phyloP scores from a whole-genome alignment of 2,329 filamentous ascomycete species.

The Neoscytalidium dimidiatum region DNA sequence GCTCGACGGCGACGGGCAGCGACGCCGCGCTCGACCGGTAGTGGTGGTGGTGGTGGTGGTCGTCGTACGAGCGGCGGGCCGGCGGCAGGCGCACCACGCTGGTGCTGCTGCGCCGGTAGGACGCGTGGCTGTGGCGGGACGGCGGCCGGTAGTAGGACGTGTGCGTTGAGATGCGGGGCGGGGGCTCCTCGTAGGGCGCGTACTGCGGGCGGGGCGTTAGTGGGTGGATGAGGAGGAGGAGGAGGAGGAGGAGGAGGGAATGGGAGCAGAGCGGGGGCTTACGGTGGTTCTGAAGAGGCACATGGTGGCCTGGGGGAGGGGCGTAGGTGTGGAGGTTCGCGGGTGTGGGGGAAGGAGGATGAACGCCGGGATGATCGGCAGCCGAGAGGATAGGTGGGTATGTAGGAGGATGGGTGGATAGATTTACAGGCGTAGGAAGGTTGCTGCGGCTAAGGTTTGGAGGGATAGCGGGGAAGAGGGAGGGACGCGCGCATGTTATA shows the following conservation, averaged over 20 bases:
- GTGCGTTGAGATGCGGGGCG: neutral
- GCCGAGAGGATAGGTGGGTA: neutral
- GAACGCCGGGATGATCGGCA: neutral
- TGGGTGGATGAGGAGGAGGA: too few species aligned
- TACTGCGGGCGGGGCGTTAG: neutral
- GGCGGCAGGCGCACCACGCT: neutral
- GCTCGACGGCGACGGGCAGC: neutral
- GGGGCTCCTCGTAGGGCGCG: constrained; percentile 1
- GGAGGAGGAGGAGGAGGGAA: neutral
- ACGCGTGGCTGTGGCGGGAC: neutral
- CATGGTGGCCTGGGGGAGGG: neutral
- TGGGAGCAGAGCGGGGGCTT: neutral
- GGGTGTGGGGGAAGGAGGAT: neutral
- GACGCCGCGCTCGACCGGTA: neutral
- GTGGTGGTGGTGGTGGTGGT: neutral
- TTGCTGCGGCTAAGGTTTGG: neutral
- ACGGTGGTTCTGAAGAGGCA: neutral
- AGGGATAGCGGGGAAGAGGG: neutral
- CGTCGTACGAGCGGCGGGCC: neutral
- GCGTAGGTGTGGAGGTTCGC: neutral
- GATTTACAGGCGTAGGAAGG: too few species aligned
- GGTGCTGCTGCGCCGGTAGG: neutral
- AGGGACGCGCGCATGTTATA: neutral
- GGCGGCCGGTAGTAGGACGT: neutral
- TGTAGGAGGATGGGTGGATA: neutral